Base-by-base conservation (phyloP, 2,329 filamentous ascomycete species). In the Neopestalotiopsis rosae region DNA sequence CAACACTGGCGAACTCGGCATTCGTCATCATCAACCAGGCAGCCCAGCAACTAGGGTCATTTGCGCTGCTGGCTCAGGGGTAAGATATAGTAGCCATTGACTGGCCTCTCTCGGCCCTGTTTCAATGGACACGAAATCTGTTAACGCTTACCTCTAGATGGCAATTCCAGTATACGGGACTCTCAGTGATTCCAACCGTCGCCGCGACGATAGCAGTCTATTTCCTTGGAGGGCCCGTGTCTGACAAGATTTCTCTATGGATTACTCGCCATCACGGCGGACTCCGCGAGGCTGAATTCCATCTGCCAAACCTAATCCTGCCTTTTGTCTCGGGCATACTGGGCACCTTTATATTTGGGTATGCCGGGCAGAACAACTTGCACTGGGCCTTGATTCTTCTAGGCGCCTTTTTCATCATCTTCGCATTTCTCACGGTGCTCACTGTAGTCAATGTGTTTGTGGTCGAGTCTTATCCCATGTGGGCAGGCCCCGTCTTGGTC, bases 201-300 rank as follows among this genome's bases (percentile, higher is more conserved):
- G 32, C 70, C 28, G 72, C 71, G 17, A 69, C 68, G 24, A 65
- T 66, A 28, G 42, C 71, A 57, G 70, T 72, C 32, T 73, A 69
- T 61, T 69, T 80, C 13, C 73, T 78, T 2, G 79, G 79, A 2
- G 80, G 80, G 2, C 79, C 73, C 38, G 66, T 79, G 6, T 76
- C 80, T 28, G 80, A 82, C 71, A 76, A 66, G 61, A 30, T 75
- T 58, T 72, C 72, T 40, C 72, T 75, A 63, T 67, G 61, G 61
- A 69, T 76, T 61, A 71, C 75, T 12, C 64, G 67, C 28, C 68
- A 69, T 20, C 68, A 71, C 34, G 71, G 71, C 63, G 75, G 75
- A 12, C 67, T 70, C 6, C 71, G 75, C 20, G 75, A 76, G 73
- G 72, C 75, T 65, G 75, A 76, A 71, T 74, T 74, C 59, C 71